Conservation (phyloP, 306 rosid species). For the Quercus dentata region DNA sequence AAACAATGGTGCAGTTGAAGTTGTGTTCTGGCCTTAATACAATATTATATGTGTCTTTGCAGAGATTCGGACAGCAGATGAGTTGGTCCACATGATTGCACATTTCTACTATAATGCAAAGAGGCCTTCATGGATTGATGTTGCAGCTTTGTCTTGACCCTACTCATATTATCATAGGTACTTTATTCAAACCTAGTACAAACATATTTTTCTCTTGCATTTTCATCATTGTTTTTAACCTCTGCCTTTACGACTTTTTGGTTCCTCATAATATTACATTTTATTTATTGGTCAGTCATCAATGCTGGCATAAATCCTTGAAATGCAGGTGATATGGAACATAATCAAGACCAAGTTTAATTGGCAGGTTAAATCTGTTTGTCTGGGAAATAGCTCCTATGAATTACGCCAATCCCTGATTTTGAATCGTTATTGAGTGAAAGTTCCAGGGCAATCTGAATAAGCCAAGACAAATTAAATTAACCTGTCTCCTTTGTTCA, state of each 20-base stretch:
- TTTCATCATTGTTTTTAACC: neutral
- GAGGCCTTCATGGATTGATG: constrained; percentile 86
- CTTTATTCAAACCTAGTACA: neutral
- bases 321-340: neutral
- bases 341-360: neutral
- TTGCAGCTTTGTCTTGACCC: constrained; percentile 38
- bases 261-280: neutral
- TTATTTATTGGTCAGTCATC: neutral
- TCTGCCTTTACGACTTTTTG: neutral
- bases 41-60: constrained; percentile 16
- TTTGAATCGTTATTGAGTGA: neutral
- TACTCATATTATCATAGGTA: constrained; percentile 8
- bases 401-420: neutral
- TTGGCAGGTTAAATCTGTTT: neutral
- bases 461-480: too few species aligned
- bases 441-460: too few species aligned
- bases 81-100: constrained; percentile 88
- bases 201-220: neutral
- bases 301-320: neutral
- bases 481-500: too few species aligned
- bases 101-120: constrained; percentile 90
- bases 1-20: neutral
- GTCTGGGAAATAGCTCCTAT: neutral
- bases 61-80: constrained; percentile 67
- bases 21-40: constrained; percentile 5